phyloP scores from a whole-genome alignment of 2,329 filamentous ascomycete genomes.

The Fusarium nelsonii region DNA sequence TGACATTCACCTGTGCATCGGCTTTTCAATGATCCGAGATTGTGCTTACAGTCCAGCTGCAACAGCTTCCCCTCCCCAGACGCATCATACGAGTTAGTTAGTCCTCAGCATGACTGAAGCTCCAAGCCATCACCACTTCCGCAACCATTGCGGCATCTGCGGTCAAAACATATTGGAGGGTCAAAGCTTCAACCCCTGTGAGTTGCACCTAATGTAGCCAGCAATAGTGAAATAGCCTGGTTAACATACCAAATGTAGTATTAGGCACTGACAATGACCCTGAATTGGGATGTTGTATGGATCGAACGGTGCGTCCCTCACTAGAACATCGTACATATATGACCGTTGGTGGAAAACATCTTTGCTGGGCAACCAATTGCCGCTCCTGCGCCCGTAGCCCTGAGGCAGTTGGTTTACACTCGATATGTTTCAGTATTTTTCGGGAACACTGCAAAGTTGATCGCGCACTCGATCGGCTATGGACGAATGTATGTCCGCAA shows the following conservation, averaged over 20 bases:
- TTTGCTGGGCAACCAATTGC: conserved; percentile 14
- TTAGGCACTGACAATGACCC: background rate
- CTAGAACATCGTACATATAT: background rate
- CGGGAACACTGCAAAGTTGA: background rate
- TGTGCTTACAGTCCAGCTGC: background rate
- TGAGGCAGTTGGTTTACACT: conserved; percentile 5
- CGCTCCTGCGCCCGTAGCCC: background rate
- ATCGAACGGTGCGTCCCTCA: background rate
- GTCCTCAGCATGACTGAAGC: background rate
- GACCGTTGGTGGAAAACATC: background rate
- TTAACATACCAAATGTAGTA: conserved; percentile 4
- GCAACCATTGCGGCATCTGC: conserved; percentile 20
- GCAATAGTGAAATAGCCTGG: fast-evolving
- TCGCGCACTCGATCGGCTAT: conserved; percentile 4
- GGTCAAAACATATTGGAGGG: background rate
- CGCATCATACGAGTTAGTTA: background rate
- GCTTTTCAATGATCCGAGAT: conserved; percentile 20
- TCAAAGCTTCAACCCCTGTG: conserved; percentile 6
- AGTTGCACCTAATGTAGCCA: background rate
- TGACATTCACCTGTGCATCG: conserved; percentile 2
- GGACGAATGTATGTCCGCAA: background rate
- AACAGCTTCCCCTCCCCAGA: conserved; percentile 2
- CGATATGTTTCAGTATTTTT: conserved; percentile 1
- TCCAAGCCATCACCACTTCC: background rate
- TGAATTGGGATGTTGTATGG: background rate